A percentile compares a stretch with the other conserved stretches of the same genome.
These are phyloP conservation scores for Pyrus hybrid DNA, from an alignment of 331 rosid genomes.

Conservation along the genomic window DNA sequence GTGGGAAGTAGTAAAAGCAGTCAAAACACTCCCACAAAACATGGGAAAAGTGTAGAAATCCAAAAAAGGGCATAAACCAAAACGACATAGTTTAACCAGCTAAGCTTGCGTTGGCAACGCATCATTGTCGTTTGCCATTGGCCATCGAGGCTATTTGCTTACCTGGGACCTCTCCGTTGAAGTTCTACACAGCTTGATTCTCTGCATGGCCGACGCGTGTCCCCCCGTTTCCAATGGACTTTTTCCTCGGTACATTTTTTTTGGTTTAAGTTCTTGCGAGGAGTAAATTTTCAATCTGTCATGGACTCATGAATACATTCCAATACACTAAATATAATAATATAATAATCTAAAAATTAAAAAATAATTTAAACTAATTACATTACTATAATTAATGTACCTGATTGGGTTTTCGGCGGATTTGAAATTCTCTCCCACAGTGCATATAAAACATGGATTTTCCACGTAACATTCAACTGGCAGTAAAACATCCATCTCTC, in stretches of 20 bases:
- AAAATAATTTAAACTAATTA: too few species aligned
- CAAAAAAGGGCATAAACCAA: not conserved
- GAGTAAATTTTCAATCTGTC: too few species aligned
- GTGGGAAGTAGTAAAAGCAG: not conserved
- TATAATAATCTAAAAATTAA: too few species aligned
- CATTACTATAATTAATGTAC: rapidly evolving
- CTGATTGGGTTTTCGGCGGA: rapidly evolving
- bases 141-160: conserved; percentile 4
- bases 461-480: not conserved
- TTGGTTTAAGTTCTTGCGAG: too few species aligned
- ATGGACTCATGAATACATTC: too few species aligned
- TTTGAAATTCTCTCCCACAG: too few species aligned
- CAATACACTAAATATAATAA: too few species aligned
- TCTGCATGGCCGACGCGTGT: conserved; percentile 55
- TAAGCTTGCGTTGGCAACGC: conserved; percentile 13
- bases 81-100: conserved; percentile 35
- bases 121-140: conserved; percentile 1
- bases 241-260: not conserved
- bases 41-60: too few species aligned
- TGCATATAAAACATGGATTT: not conserved
- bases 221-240: not conserved
- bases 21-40: not conserved
- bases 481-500: not conserved
- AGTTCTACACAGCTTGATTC: conserved; percentile 13
- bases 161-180: conserved; percentile 1